Conservation (phyloP, 441 rosid species). For the Euphorbia celastroides region DNA sequence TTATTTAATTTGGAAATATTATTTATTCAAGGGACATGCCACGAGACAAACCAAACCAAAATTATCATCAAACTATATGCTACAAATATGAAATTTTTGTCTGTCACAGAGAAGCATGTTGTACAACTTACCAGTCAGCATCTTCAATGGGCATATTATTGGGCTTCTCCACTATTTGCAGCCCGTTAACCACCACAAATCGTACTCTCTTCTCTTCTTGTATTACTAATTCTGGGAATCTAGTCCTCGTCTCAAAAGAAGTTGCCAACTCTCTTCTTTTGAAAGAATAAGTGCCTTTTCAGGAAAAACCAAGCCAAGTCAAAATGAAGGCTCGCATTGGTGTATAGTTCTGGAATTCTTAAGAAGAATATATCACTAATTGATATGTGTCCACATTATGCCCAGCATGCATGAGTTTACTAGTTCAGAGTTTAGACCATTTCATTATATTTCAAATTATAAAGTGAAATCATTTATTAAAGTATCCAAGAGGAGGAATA, state of each 20-base stretch:
- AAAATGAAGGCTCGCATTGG: neutral
- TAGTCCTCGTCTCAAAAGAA: constrained; percentile 80
- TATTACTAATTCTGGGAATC: constrained; percentile 90
- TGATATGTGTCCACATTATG: neutral
- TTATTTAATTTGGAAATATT: too few relatives aligned
- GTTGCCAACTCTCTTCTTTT: constrained; percentile 96
- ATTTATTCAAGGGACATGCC: neutral
- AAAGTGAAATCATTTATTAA: neutral
- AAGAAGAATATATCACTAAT: neutral
- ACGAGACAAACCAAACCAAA: too few relatives aligned
- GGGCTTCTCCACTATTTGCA: constrained; percentile 86
- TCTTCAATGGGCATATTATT: constrained; percentile 49
- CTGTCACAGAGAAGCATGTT: neutral
- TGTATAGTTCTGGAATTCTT: neutral
- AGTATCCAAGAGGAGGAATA: neutral
- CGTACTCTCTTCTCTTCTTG: constrained; percentile 96
- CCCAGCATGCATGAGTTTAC: neutral
- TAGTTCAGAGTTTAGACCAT: neutral
- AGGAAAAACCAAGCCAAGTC: constrained; percentile 3
- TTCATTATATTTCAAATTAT: neutral
- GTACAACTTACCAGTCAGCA: constrained; percentile 70
- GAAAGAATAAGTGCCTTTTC: constrained; percentile 59
- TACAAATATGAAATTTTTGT: neutral
- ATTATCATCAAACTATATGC: too few relatives aligned
- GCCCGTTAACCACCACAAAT: constrained; percentile 91